Conservation (phyloP, 2,329 filamentous ascomycete species). For the Lanzia echinophila region DNA sequence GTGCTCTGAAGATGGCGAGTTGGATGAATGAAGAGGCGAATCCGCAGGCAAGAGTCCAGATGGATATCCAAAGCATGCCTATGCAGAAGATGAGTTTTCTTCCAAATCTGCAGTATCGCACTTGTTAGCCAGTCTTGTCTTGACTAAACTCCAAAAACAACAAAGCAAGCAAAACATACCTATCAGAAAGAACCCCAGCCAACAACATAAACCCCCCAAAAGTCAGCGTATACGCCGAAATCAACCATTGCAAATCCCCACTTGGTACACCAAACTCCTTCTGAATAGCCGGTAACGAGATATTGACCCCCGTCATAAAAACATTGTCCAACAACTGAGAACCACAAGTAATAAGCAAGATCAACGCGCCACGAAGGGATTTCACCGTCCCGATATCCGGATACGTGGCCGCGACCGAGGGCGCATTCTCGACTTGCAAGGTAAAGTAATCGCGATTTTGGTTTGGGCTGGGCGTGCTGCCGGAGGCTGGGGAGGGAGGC, state of each 20-base stretch:
- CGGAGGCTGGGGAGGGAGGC: constrained; percentile 9
- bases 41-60: constrained; percentile 33
- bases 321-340: constrained; percentile 39
- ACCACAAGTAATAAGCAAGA: constrained; percentile 36
- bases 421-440: neutral
- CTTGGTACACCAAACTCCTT: constrained; percentile 31
- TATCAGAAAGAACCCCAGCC: constrained; percentile 31
- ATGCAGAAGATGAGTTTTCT: constrained; percentile 34
- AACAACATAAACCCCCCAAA: constrained; percentile 34
- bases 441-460: neutral
- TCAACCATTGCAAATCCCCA: constrained; percentile 36
- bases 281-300: constrained; percentile 36
- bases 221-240: constrained; percentile 36
- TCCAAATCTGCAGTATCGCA: constrained; percentile 26
- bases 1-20: constrained; percentile 37
- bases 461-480: neutral
- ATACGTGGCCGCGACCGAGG: neutral
- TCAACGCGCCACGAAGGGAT: constrained; percentile 34
- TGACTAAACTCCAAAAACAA: neutral
- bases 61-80: constrained; percentile 32
- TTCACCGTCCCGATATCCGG: constrained; percentile 26
- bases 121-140: neutral
- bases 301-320: constrained; percentile 38
- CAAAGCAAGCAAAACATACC: neutral
- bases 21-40: constrained; percentile 39